Evolutionary conservation across 495 filamentous ascomycete species (phyloP), one percentile per base, ranked within the genome.

Genomic region (Hypoxylon trugodes): DNA sequence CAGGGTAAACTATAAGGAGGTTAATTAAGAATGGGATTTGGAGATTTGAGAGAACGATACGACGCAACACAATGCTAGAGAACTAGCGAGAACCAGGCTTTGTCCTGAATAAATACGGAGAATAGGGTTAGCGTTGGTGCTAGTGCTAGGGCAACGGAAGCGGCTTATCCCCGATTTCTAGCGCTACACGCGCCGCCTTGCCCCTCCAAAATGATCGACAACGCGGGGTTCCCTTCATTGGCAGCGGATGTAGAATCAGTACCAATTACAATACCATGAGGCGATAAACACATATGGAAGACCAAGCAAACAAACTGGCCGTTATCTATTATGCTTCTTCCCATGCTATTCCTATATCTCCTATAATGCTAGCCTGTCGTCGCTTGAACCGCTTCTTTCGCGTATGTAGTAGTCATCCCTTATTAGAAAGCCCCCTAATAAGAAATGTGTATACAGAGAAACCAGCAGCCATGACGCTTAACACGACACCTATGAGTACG

Each of bases 371-470:
- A 33, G 28, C 28, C 6, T 33, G 12, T 33, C 28, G 12, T 33
- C 28, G 28, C 12, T 33, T 33, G 28, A 12, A 6, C 28, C 28
- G 12, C 12, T 33, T 33, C 28, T 12, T 33, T 33, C 28, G n/a
- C n/a, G n/a, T n/a, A 33, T 33, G 28, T 33, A 33, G 28, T 12
- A 33, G 28, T 33, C 28, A 48, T 32, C 25, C 45, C 26, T 48
- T 46, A n/a, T 25, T 46, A 19, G 45, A 48, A 48, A 48, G 45
- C 10, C 45, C 45, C 45, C 25, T 30, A 15, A 48, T 48, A 48
- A 30, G 45, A 10, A 48, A 13, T 6, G 45, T 26, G n/a, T 48
- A 48, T 15, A 19, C n/a, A 32, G 25, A 48, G 25, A 48, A 48
- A 26, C 45, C 45, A 48, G 45, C 13, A 12, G 18, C 25, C 45